phyloP scores from a whole-genome alignment of 345 rosid species.

The Tarenaya hassleriana region DNA sequence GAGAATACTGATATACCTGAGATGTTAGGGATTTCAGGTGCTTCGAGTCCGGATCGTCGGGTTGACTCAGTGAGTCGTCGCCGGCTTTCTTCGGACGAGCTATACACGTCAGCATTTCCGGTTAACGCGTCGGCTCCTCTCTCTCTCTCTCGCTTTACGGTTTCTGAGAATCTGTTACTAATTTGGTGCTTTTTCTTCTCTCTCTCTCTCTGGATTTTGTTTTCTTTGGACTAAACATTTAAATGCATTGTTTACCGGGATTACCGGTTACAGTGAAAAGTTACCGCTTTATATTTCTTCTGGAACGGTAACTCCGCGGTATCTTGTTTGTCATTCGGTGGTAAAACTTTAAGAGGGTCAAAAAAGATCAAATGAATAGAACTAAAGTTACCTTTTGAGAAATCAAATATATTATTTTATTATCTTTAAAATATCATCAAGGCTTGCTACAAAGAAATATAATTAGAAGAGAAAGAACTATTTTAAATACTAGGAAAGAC shows the following conservation, averaged over 20 bases:
- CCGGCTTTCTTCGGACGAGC: slow-evolving; percentile 78
- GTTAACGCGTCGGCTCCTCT: not conserved
- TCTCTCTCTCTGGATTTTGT: not conserved
- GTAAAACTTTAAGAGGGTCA: no score
- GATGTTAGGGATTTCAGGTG: slow-evolving; percentile 69
- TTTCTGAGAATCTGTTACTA: not conserved
- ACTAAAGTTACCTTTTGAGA: no score
- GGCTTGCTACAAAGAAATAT: no score
- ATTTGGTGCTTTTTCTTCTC: not conserved
- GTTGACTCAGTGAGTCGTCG: slow-evolving; percentile 56
- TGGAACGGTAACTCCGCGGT: no score
- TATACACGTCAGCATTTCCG: slow-evolving; percentile 87
- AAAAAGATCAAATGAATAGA: no score
- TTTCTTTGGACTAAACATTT: no score
- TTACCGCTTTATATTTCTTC: not conserved
- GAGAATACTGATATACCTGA: slow-evolving; percentile 43
- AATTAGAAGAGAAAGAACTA: no score
- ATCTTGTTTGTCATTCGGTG: no score
- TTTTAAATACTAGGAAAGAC: no score
- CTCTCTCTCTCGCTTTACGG: not conserved
- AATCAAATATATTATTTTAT: no score
- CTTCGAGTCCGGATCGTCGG: slow-evolving; percentile 40
- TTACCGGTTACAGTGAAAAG: not conserved
- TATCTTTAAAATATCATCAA: no score
- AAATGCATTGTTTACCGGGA: not conserved